A percentile compares a stretch with the other conserved stretches of the same genome.
Conservation (phyloP, 2,329 filamentous ascomycete species). For the Sphaceloma murrayae region DNA sequence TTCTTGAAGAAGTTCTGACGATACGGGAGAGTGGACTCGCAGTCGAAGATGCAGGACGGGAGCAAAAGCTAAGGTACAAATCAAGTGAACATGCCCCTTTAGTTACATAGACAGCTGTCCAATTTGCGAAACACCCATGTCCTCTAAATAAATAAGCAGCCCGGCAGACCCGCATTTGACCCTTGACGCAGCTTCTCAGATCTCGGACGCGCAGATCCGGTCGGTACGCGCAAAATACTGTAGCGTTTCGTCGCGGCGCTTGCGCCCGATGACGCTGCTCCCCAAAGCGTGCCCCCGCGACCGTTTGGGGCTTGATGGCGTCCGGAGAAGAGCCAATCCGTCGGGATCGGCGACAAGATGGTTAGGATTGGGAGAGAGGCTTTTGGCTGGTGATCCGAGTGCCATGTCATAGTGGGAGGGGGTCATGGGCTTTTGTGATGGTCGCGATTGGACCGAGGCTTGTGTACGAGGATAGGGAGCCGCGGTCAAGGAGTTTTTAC, state of each 20-base stretch:
- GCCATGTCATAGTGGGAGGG: not conserved
- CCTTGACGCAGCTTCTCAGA: not conserved
- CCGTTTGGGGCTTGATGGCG: constrained; percentile 9
- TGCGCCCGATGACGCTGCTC: constrained; percentile 9
- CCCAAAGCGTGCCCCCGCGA: constrained; percentile 5
- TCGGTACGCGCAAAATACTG: not conserved
- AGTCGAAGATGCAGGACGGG: too few relatives aligned
- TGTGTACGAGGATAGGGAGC: not conserved
- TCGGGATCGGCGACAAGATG: constrained; percentile 1
- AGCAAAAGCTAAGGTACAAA: too few relatives aligned
- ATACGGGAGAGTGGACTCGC: too few relatives aligned
- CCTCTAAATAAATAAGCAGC: not conserved
- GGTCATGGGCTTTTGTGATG: not conserved
- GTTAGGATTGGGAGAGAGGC: not conserved
- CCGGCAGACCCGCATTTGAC: constrained; percentile 8
- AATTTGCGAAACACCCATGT: constrained; percentile 3
- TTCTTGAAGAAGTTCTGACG: too few relatives aligned
- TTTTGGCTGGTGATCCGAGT: not conserved
- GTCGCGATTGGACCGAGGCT: constrained; percentile 4
- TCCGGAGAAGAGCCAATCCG: constrained; percentile 5
- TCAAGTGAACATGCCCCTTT: too few relatives aligned
- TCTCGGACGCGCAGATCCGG: constrained; percentile 8
- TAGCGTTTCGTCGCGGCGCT: too few relatives aligned
- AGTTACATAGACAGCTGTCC: not conserved
- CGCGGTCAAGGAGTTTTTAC: constrained; percentile 11